Conservation (phyloP, 768 basidiomycete species). For the Kwoniella pini region DNA sequence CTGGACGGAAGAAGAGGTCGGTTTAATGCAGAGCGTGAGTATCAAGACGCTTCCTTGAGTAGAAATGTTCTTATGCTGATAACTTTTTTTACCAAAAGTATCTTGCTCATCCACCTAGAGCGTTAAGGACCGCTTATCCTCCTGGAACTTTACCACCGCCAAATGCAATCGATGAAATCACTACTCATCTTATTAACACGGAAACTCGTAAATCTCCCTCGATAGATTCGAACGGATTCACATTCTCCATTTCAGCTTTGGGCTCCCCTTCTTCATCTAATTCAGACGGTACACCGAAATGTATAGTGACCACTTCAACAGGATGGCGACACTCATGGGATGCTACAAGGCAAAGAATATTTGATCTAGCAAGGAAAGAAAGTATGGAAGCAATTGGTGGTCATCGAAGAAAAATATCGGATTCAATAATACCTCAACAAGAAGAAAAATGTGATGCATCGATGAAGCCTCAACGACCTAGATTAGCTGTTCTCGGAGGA, state of each 20-base stretch:
- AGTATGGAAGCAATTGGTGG: conserved; percentile 38
- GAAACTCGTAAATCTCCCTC: conserved; percentile 28
- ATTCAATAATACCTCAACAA: conserved; percentile 31
- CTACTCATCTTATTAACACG: conserved; percentile 35
- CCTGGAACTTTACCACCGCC: conserved; percentile 48
- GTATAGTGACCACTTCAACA: background rate
- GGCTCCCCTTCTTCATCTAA: background rate
- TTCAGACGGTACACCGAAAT: conserved; percentile 14
- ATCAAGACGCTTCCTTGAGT: background rate
- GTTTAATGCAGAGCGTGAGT: conserved; percentile 39
- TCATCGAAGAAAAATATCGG: conserved; percentile 32
- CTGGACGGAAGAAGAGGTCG: conserved; percentile 43
- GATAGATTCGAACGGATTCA: conserved; percentile 1
- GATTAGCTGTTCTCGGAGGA: conserved; percentile 26
- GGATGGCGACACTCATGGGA: conserved; percentile 43
- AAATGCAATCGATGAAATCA: conserved; percentile 42
- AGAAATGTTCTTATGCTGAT: background rate
- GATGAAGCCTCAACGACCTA: conserved; percentile 19
- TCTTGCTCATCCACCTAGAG: conserved; percentile 36
- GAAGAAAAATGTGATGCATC: background rate
- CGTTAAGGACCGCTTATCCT: conserved; percentile 37
- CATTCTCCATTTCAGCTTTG: conserved; percentile 5
- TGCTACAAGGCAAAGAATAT: conserved; percentile 39
- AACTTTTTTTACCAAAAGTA: conserved; percentile 33
- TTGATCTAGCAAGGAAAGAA: conserved; percentile 42